A percentile compares a stretch with the other conserved stretches of the same genome.
These are phyloP conservation scores for Monosporozyma unispora DNA, from an alignment of 805 yeast species.

Conservation along the genomic window DNA sequence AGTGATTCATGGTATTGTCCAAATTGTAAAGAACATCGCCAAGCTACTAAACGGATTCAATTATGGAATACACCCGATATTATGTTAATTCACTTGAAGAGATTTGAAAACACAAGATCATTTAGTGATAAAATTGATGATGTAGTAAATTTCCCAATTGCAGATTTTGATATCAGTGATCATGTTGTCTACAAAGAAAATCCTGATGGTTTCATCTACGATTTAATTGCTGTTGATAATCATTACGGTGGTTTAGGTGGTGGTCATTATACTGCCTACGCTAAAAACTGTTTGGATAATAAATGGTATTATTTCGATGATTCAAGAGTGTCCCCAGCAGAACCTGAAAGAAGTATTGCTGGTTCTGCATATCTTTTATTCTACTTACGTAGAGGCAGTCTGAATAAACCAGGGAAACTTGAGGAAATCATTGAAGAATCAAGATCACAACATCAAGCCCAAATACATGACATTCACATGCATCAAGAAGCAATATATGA, in stretches of 20 bases:
- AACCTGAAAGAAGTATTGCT: conserved; percentile 52
- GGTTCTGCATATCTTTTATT: conserved; percentile 84
- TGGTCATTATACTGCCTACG: conserved; percentile 93
- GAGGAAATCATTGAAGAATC: conserved; percentile 36
- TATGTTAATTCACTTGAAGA: conserved; percentile 76
- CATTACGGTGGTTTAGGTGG: conserved; percentile 96
- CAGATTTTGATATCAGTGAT: conserved; percentile 63
- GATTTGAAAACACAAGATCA: conserved; percentile 77
- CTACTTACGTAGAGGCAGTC: conserved; percentile 47
- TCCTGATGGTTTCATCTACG: conserved; percentile 45
- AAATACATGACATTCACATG: conserved; percentile 15
- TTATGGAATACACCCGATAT: conserved; percentile 93
- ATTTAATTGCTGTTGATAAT: conserved; percentile 86
- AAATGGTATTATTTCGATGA: conserved; percentile 91
- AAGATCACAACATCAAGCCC: conserved; percentile 27
- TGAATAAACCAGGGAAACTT: conserved; percentile 33
- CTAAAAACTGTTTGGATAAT: conserved; percentile 62
- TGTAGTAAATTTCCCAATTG: conserved; percentile 79
- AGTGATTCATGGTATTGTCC: conserved; percentile 95
- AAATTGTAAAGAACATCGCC: conserved; percentile 74
- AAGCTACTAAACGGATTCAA: conserved; percentile 84
- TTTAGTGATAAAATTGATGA: conserved; percentile 85
- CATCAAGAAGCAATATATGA: conserved; percentile 23
- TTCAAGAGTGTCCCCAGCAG: conserved; percentile 54
- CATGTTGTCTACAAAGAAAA: conserved; percentile 36